phyloP scores from a whole-genome alignment of 768 basidiomycete genomes.

The Cubamyces lactineus region DNA sequence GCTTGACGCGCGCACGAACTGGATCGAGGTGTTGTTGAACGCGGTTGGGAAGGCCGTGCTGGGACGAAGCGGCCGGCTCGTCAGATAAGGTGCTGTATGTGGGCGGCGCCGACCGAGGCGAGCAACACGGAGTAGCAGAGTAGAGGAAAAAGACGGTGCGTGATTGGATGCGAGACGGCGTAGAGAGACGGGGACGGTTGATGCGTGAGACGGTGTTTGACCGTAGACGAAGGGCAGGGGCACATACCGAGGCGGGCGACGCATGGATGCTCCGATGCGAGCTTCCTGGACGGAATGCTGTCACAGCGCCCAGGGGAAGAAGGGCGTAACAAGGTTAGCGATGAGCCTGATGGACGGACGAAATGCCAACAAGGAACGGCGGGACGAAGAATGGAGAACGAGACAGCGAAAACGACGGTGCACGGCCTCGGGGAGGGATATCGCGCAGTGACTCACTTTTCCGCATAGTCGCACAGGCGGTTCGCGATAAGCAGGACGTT shows the following conservation, averaged over 20 bases:
- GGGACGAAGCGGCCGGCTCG: constrained; percentile 51
- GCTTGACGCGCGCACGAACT: constrained; percentile 42
- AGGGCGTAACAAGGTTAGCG: constrained; percentile 15
- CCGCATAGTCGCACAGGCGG: constrained; percentile 64
- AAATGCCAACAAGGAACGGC: constrained; percentile 7
- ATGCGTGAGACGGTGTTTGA: constrained; percentile 13
- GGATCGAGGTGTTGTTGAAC: constrained; percentile 69
- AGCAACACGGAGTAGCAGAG: not conserved
- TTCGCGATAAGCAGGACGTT: constrained; percentile 67
- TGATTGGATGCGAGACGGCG: not conserved
- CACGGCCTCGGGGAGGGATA: constrained; percentile 7
- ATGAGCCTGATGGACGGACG: constrained; percentile 17
- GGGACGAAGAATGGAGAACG: not conserved
- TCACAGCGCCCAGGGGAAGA: not conserved
- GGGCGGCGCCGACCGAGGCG: not conserved
- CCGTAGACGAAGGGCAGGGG: constrained; percentile 17
- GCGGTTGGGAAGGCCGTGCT: constrained; percentile 58
- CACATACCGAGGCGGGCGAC: constrained; percentile 56
- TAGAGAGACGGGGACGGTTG: not conserved
- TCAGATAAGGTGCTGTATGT: constrained; percentile 51
- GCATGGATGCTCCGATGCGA: constrained; percentile 55
- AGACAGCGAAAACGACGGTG: constrained; percentile 1
- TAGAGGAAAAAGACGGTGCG: not conserved
- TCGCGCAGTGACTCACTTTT: constrained; percentile 50
- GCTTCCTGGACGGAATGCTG: constrained; percentile 57